Evolutionary conservation across 164 flowering plant genomes (phyloP).

Genomic region (Pachysandra terminalis): DNA sequence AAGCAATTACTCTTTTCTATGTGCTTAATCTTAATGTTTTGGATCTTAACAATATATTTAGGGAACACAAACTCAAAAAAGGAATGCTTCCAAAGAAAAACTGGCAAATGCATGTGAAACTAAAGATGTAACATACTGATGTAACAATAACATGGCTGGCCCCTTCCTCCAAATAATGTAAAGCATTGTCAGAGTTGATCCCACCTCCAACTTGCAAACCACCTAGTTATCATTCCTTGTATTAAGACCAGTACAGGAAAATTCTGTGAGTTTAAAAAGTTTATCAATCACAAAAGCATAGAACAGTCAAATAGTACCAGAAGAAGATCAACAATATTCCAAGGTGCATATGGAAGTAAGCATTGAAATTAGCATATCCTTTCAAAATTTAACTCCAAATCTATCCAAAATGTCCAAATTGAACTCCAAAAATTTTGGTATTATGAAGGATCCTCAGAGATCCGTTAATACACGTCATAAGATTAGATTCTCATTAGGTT

Average conservation of each 20-base stretch:
- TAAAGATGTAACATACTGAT: constrained; percentile 52
- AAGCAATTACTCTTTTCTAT: too few relatives aligned
- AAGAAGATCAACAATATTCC: background rate
- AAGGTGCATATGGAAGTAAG: background rate
- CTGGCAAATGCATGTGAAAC: too few relatives aligned
- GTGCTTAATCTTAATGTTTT: too few relatives aligned
- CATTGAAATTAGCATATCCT: background rate
- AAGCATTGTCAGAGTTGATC: constrained; percentile 65
- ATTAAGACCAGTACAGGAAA: constrained; percentile 48
- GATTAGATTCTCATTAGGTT: too few relatives aligned
- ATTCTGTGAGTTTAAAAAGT: constrained; percentile 28
- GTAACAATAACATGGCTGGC: constrained; percentile 98
- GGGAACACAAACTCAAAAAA: too few relatives aligned
- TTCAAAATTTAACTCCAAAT: too few relatives aligned
- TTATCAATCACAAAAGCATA: constrained; percentile 9
- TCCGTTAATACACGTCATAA: too few relatives aligned
- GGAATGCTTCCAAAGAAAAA: too few relatives aligned
- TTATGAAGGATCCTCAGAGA: too few relatives aligned
- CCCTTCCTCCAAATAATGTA: constrained; percentile 74
- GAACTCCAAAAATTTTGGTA: too few relatives aligned
- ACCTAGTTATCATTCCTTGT: constrained; percentile 51
- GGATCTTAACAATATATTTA: too few relatives aligned
- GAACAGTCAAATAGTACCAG: background rate
- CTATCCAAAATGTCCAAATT: too few relatives aligned
- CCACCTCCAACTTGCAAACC: constrained; percentile 98